Conservation (phyloP, 1,139 yeast species). For the Candida sanyaensis region DNA sequence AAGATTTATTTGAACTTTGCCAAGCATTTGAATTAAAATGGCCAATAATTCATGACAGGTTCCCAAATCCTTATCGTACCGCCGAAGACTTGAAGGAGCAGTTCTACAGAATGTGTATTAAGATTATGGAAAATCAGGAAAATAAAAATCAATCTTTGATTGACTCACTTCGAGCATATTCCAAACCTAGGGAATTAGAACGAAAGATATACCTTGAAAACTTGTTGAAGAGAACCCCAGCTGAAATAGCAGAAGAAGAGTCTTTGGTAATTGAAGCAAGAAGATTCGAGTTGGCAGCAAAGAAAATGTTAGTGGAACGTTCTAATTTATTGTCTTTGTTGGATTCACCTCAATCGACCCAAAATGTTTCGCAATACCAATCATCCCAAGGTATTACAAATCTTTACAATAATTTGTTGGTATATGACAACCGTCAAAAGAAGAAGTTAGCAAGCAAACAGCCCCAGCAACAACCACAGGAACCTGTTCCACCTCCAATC, state of each 20-base stretch:
- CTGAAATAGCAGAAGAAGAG: conserved; percentile 97
- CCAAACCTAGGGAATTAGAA: conserved; percentile 67
- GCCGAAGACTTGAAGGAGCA: conserved; percentile 84
- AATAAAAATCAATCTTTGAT: conserved; percentile 49
- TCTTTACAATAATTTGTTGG: conserved; percentile 76
- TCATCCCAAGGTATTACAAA: conserved; percentile 91
- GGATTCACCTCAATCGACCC: conserved; percentile 87
- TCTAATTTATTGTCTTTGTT: conserved; percentile 74
- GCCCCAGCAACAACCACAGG: conserved; percentile 40
- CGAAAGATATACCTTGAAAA: conserved; percentile 81
- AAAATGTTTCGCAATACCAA: conserved; percentile 73
- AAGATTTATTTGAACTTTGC: conserved; percentile 72
- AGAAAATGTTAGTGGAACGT: conserved; percentile 83
- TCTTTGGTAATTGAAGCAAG: conserved; percentile 90
- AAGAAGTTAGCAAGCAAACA: conserved; percentile 23
- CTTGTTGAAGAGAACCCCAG: conserved; percentile 81
- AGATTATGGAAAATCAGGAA: conserved; percentile 45
- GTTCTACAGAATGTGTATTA: conserved; percentile 56
- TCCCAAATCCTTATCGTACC: conserved; percentile 41
- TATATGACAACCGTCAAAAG: conserved; percentile 66
- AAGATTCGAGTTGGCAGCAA: conserved; percentile 89
- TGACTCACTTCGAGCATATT: conserved; percentile 55
- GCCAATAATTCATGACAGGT: conserved; percentile 82
- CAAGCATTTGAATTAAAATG: conserved; percentile 79
- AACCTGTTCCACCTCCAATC: conserved; percentile 62